phyloP scores from a whole-genome alignment of 768 basidiomycete genomes.

The Suillus tomentosus region DNA sequence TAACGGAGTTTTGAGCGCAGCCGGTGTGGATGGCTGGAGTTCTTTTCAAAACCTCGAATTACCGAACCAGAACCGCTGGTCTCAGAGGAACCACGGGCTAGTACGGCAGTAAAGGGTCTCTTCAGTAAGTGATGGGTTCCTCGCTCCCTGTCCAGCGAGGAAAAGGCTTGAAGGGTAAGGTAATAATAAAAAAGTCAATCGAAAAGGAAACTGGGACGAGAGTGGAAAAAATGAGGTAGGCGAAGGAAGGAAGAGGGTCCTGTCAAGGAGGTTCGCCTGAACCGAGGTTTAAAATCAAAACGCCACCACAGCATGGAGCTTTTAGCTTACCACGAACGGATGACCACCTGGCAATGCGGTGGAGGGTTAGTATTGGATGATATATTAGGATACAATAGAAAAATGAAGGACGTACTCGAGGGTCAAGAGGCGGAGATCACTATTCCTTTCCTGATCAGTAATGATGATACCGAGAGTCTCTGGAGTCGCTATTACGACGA shows the following conservation, averaged over 20 bases:
- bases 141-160: conserved; percentile 74
- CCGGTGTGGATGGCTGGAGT: conserved; percentile 26
- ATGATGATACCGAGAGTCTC: conserved; percentile 52
- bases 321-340: conserved; percentile 66
- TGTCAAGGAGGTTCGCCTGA: conserved; percentile 83
- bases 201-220: conserved; percentile 17
- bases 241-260: conserved; percentile 21
- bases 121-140: conserved; percentile 63
- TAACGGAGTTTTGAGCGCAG: conserved; percentile 18
- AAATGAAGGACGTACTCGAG: conserved; percentile 55
- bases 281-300: conserved; percentile 24
- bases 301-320: conserved; percentile 12
- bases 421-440: conserved; percentile 82
- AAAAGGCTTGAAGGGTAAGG: conserved; percentile 49
- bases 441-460: conserved; percentile 77
- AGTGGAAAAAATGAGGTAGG: conserved; percentile 11
- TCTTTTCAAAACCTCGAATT: conserved; percentile 47
- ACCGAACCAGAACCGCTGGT: conserved; percentile 81
- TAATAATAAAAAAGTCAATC: conserved; percentile 16
- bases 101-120: conserved; percentile 53
- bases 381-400: conserved; percentile 16
- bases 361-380: conserved; percentile 19
- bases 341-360: conserved; percentile 59
- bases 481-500: conserved; percentile 41
- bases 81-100: conserved; percentile 58